Evolutionary conservation across 1,139 yeast species (phyloP), one percentile per base, ranked within the genome.

Genomic region (Lodderomyces oxycetoniae): DNA sequence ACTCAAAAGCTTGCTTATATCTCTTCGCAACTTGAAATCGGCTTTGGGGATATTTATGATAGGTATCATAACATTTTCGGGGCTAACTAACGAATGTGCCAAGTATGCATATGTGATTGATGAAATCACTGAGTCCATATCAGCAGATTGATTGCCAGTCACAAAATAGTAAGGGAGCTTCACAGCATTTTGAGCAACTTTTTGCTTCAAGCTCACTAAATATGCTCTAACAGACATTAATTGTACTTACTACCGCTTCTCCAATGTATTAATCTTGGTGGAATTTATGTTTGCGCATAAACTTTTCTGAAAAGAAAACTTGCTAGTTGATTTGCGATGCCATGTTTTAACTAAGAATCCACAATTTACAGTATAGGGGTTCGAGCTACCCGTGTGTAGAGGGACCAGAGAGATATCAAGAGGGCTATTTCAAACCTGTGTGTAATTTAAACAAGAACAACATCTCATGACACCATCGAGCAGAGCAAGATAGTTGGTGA

Each of bases 121-220:
- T 40, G 82, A 71, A 1, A 85, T 72, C 26, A 88, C 83, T 1
- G 96, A 88, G 55, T 89, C 98, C 60, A 89, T 63, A 56, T 89
- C 96, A 16, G 77, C 74, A 1, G 94, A 77, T 51, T 87, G 94
- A 52, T 89, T 89, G 1, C 97, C 96, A 0, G 87, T 68, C 1
- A 85, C 94, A 28, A 86, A 58, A 24, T 54, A 49, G 26, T 64
- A 47, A 20, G 63, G 60, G 3, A 22, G 6, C 8, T 36, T 34
- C 11, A 47, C 23, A 4, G 46, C 25, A 1, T 40, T 42, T 10
- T 48, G 25, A 4, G 48, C 49, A 12, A 57, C 32, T 21, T 44
- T 38, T 16, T 36, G 41, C 39, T 47, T 56, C 17, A 61, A 40
- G n/a, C 40, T 38, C 10, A 40, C 34, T 23, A 60, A 47, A 36